Conservation (phyloP, 352 stramenopile genomes). For the Globisporangium sylvaticum region DNA sequence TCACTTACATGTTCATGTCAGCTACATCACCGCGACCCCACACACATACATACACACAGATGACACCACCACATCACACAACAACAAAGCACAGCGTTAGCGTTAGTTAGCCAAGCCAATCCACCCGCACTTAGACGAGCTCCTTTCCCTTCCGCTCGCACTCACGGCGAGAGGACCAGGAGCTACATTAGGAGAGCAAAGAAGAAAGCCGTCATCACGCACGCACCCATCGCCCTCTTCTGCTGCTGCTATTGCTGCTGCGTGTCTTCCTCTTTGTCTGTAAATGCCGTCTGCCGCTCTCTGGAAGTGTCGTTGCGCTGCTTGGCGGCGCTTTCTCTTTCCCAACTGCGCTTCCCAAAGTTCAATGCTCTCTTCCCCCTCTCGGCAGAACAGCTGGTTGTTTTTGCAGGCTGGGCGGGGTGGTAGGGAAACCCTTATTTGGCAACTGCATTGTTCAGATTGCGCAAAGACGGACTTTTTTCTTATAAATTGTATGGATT, state of each 20-base stretch:
- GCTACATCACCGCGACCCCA: background rate
- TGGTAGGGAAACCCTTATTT: background rate
- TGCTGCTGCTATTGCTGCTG: no score
- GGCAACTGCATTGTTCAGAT: background rate
- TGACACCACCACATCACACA: background rate
- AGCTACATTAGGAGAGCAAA: background rate
- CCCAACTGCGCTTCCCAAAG: background rate
- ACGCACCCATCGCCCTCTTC: conserved; percentile 5
- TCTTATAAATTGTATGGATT: background rate
- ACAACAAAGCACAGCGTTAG: background rate
- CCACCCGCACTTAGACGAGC: background rate
- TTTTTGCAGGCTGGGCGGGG: background rate
- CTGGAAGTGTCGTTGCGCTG: background rate
- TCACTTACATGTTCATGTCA: conserved; percentile 5
- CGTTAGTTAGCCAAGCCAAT: background rate
- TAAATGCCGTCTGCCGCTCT: background rate
- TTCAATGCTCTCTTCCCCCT: background rate
- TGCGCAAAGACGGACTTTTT: background rate
- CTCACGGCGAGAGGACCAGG: background rate
- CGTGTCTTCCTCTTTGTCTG: background rate
- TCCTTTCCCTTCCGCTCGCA: background rate
- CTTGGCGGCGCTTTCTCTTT: background rate
- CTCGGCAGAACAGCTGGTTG: background rate
- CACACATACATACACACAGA: background rate
- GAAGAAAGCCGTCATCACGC: background rate